Percentiles rank a stretch among this genome's conserved stretches.
phyloP scores from a whole-genome alignment of 139 green algal genomes.

The Microglena sp. region DNA sequence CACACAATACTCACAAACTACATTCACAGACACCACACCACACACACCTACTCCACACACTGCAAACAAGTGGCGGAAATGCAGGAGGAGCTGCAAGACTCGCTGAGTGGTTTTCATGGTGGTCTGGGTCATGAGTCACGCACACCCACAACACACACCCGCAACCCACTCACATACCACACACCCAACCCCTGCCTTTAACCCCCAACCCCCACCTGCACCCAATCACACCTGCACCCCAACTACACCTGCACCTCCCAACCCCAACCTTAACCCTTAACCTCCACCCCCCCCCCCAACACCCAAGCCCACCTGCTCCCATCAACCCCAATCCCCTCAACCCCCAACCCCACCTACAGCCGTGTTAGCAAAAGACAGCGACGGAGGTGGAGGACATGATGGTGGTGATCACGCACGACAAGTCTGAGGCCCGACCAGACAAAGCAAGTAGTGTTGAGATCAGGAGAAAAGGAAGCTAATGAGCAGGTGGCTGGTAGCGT shows the following conservation, averaged over 20 bases:
- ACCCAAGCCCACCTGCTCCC: neutral
- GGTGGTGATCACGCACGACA: conserved; percentile 62
- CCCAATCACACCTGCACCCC: neutral
- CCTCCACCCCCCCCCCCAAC: neutral
- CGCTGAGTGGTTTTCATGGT: too few relatives aligned
- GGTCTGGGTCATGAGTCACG: too few relatives aligned
- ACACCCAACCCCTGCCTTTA: too few relatives aligned
- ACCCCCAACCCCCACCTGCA: too few relatives aligned
- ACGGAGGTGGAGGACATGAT: conserved; percentile 74
- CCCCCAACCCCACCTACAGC: too few relatives aligned
- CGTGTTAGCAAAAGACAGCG: conserved; percentile 23
- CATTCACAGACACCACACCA: too few relatives aligned
- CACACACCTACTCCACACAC: too few relatives aligned
- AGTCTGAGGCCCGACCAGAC: conserved; percentile 57
- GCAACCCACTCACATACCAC: too few relatives aligned
- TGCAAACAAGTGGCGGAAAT: too few relatives aligned
- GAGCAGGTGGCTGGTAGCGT: conserved; percentile 29
- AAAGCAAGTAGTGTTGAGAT: conserved; percentile 26
- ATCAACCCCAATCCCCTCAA: neutral
- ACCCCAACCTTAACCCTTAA: neutral
- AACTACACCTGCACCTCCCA: neutral
- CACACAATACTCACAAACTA: too few relatives aligned
- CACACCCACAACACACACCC: too few relatives aligned
- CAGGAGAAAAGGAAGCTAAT: conserved; percentile 37
- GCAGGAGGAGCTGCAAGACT: too few relatives aligned